phyloP scores from a whole-genome alignment of 768 basidiomycete species.

The Xerocomellus chrysenteron region DNA sequence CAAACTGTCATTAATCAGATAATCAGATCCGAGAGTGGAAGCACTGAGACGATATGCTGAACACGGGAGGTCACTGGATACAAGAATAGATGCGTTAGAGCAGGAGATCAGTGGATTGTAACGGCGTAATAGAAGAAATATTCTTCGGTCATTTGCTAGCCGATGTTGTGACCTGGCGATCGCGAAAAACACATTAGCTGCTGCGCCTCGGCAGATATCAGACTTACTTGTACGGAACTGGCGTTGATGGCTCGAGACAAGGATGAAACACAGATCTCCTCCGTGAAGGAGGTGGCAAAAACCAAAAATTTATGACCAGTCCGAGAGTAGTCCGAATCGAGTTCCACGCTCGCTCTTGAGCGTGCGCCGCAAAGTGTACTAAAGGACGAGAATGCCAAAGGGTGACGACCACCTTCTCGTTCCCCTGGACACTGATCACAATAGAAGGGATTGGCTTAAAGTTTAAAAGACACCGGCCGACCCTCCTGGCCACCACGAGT shows the following conservation, averaged over 20 bases:
- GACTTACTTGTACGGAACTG: not conserved
- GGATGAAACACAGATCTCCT: not conserved
- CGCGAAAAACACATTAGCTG: not conserved
- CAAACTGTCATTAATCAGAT: not conserved
- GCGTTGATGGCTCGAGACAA: not conserved
- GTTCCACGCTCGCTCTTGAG: constrained; percentile 20
- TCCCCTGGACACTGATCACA: constrained; percentile 6
- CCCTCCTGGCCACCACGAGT: too few relatives aligned
- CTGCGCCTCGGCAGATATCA: not conserved
- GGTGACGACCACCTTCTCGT: constrained; percentile 16
- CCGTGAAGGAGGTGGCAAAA: constrained; percentile 9
- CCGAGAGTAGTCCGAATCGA: constrained; percentile 35
- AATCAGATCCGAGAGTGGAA: not conserved
- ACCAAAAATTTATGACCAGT: constrained; percentile 21
- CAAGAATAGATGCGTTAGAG: not conserved
- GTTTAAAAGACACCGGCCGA: too few relatives aligned
- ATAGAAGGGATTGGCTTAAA: too few relatives aligned
- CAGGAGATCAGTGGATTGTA: not conserved
- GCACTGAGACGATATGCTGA: too few relatives aligned
- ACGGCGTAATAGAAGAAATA: too few relatives aligned
- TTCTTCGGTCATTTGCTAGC: not conserved
- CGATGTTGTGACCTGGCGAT: not conserved
- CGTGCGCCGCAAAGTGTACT: constrained; percentile 31
- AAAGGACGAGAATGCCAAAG: constrained; percentile 16
- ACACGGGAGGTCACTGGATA: not conserved